Base-by-base conservation (phyloP, 768 basidiomycete species). In the Podaxis carcinomalis region DNA sequence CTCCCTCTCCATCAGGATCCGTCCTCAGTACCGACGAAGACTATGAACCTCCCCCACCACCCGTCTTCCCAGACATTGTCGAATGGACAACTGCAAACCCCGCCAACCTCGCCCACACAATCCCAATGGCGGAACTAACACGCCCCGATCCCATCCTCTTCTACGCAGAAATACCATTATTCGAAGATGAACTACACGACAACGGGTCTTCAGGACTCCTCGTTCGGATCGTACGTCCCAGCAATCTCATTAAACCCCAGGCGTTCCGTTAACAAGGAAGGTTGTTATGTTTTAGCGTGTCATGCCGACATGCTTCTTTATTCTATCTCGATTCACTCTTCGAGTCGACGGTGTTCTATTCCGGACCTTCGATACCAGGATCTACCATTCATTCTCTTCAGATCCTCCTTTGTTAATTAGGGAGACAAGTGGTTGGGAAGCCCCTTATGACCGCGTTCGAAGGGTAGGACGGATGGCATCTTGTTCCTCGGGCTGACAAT, bases 171-270 rank as follows among this genome's bases (percentile, higher is more conserved):
- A 85, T 98, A 1, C 92, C 93, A 0, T 75, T 98, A 4, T 98
- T 92, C 69, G 96, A 99, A 69, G 95, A 98, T 71, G 97, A 99
- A 72, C 78, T 98, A 49, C 95, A 98, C 69, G 97, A 99, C 69
- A 98, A 98, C 69, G 97, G 97, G 0, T 86, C 92, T 5, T 95
- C 95, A 0, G 83, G 86, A 32, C 73, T 94, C 1, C 81, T 93
- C 27, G 89, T 94, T 50, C 81, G 95, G 67, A 93, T 98, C 61
- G 95, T 98, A 70, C 74, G 92, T 82, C 21, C 19, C 16, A 13
- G 21, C 21, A 27, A 4, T 25, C 25, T 25, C 36, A 16, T 35
- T 13, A 23, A 40, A 47, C 7, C 2, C 16, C 39, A 6, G 13
- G 13, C 16, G 16, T 40, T 13, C 39, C 39, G 42, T 44, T 44